These are phyloP conservation scores for Rhizopogon salebrosus DNA, from an alignment of 768 basidiomycete species.

Conservation along the genomic window DNA sequence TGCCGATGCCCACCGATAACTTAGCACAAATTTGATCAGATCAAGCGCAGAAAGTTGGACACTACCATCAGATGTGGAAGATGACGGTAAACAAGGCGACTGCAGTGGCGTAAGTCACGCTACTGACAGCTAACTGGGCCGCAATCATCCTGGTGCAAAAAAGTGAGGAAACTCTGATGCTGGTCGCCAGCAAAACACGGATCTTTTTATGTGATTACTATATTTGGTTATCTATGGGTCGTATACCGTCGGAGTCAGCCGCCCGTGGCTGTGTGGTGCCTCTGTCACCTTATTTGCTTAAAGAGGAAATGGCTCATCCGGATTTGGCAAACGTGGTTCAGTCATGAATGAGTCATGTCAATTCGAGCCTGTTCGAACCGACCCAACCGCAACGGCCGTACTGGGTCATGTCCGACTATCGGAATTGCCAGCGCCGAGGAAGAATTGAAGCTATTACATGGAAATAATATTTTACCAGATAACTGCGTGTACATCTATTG, in stretches of 20 bases:
- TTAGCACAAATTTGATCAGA: not conserved
- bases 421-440: not conserved
- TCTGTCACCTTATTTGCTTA: conserved; percentile 25
- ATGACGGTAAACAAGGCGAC: not conserved
- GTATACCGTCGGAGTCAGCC: too few species aligned
- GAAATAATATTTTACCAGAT: conserved; percentile 19
- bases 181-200: conserved; percentile 1
- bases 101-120: too few species aligned
- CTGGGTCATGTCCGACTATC: not conserved
- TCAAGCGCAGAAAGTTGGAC: not conserved
- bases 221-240: not conserved
- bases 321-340: conserved; percentile 19
- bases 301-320: conserved; percentile 15
- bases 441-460: conserved; percentile 19
- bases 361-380: not conserved
- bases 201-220: not conserved
- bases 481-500: conserved; percentile 27
- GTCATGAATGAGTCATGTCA: conserved; percentile 1
- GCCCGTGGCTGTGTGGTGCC: conserved; percentile 23
- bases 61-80: not conserved
- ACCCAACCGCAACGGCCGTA: not conserved
- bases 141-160: too few species aligned
- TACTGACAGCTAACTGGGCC: too few species aligned
- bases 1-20: not conserved
- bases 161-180: not conserved